phyloP scores from a whole-genome alignment of 371 early-diverging fungal genomes.

The Mucor circinelloides region DNA sequence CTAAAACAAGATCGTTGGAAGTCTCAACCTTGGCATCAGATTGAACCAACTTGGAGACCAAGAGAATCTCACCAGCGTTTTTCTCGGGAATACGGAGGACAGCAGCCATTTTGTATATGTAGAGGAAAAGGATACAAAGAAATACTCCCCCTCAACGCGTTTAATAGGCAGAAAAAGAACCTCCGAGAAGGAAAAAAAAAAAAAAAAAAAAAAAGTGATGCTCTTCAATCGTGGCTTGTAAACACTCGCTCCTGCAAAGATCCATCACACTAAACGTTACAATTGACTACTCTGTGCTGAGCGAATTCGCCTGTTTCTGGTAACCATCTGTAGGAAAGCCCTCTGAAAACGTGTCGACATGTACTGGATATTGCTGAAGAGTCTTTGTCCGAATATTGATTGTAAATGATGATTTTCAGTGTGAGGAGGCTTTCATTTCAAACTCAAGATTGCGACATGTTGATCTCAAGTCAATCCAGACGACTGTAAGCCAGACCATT shows the following conservation, averaged over 20 bases:
- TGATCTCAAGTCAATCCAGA: not conserved
- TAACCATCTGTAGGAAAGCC: not conserved
- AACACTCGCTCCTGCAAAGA: not conserved
- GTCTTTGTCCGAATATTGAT: not conserved
- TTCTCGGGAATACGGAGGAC: conserved; percentile 43
- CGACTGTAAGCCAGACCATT: too few species aligned
- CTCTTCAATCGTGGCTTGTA: not conserved
- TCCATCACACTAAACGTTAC: not conserved
- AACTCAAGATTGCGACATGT: not conserved
- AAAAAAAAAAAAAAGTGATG: not conserved
- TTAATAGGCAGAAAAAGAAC: not conserved
- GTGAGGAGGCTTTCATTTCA: not conserved
- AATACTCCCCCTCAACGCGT: conserved; percentile 4
- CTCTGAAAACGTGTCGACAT: not conserved
- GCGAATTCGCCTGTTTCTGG: not conserved
- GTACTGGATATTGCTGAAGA: not conserved
- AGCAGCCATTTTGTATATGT: conserved; percentile 31
- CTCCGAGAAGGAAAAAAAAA: not conserved
- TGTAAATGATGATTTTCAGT: not conserved
- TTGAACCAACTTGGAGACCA: conserved; percentile 38
- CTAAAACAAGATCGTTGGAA: conserved; percentile 28
- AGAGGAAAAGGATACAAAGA: conserved; percentile 1
- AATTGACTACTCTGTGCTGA: not conserved
- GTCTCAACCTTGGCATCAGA: conserved; percentile 32
- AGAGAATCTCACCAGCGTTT: conserved; percentile 34